These are phyloP conservation scores for Talaromyces sp. DNA, from an alignment of 2,329 filamentous ascomycete species.

Conservation along the genomic window DNA sequence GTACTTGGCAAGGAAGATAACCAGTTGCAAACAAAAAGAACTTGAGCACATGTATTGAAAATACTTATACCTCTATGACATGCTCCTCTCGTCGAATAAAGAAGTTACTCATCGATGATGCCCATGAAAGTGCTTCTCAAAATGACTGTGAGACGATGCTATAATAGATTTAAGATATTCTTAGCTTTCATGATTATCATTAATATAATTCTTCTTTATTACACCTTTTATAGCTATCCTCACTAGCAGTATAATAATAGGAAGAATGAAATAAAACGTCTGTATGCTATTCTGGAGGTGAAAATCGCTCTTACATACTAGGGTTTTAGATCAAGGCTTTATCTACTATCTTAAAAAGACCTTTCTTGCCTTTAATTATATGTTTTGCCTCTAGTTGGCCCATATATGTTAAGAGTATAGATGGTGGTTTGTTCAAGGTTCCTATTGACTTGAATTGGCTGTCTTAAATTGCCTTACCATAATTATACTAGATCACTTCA, in stretches of 20 bases:
- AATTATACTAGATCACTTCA: conserved; percentile 3
- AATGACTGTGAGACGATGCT: background rate
- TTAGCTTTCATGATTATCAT: background rate
- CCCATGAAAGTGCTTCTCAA: no score
- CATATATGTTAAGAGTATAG: background rate
- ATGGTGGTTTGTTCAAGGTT: background rate
- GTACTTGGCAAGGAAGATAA: no score
- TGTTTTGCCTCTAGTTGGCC: background rate
- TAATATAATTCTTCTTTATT: background rate
- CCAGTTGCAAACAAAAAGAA: no score
- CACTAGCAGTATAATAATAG: background rate
- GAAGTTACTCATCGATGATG: no score
- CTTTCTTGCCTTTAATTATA: background rate
- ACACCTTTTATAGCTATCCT: background rate
- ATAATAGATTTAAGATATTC: background rate
- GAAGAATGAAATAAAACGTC: background rate
- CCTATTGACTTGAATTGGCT: background rate
- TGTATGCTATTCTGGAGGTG: background rate
- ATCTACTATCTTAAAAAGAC: background rate
- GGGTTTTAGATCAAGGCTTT: background rate
- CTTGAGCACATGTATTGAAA: no score
- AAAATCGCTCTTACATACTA: background rate
- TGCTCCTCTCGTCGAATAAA: no score
- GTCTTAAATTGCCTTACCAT: background rate
- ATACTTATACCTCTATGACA: no score